Base-by-base conservation (phyloP, 257 asterid genomes). In the Capsicum pubescens region DNA sequence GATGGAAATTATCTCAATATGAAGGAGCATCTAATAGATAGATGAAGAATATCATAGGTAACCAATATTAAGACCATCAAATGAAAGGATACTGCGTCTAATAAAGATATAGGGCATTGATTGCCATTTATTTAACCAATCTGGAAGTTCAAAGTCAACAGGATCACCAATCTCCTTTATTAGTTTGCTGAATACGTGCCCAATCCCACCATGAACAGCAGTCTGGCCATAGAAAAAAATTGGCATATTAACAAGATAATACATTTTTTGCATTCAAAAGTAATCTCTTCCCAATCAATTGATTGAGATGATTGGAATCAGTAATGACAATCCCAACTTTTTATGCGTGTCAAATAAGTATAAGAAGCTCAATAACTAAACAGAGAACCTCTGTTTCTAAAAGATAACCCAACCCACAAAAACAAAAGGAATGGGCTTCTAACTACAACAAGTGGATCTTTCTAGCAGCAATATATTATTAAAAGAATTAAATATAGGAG, bases 111-210 rank as follows among this genome's bases (percentile, higher is more conserved):
- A 97, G 61, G 98, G 83, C 35, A 92, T 84, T 6, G 92, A 86
- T 81, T 91, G 93, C 94, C 92, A 88, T 84, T 90, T 92, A 84
- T 88, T 91, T 77, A 90, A 88, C 87, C 94, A 91, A 82, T 92
- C 94, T 35, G 99, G 98, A 87, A 97, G 98, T 83, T 93, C 95
- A 91, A 95, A 97, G 87, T 95, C 98, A 71, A 90, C 92, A 55
- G 92, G 93, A 84, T 89, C 91, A 87, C 97, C 95, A 87, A 95
- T 91, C 87, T 91, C 93, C 88, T 83, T 88, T 87, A 78, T 87
- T 90, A 93, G 82, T 69, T 92, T 92, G 89, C 81, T 86, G 91
- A 97, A 95, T 68, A 93, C 86, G 82, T 90, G 93, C 70, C 89
- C 95, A 84, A 93, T 85, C 76, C 93, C 94, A 85, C 87, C 55